Base-by-base conservation (phyloP, 768 basidiomycete species). In the Boletus barrowsii region DNA sequence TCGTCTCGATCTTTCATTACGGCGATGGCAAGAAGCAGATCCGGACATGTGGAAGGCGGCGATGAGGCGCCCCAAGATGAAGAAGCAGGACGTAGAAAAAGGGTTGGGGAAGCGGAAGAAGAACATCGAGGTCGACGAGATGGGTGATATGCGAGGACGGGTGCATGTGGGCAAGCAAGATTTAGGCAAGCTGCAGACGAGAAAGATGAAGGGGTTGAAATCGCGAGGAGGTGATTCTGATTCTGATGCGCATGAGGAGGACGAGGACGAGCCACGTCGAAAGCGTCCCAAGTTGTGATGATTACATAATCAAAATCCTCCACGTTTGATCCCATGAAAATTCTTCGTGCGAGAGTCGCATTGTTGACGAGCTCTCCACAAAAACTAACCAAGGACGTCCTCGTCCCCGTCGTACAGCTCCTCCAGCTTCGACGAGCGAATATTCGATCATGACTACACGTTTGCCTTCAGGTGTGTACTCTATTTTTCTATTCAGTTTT, bases 121-220 rank as follows among this genome's bases (percentile, higher is more conserved):
- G 83, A 99, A 99, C 68, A 68, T 93, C 72, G 93, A 93, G 76
- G 90, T 93, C 63, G 96, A 99, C 76, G 93, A 91, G 72, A 97
- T 98, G 96, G 97, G 97, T 53, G 92, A 99, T 68, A 71, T 94
- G 72, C 82, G 96, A 63, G 97, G 95, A 42, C 79, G 84, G 54
- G 83, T 99, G 29, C 95, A 98, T 71, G 72, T 98, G 52, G 90
- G 76, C 54, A 91, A 84, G 70, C 96, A 99, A 76, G 92, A 98
- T 73, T 69, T 99, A 63, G 73, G 71, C 60, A 89, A 81, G 75
- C 64, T 98, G 72, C 93, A 97, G 79, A 86, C 86, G 54, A 81
- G 93, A 67, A 97, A 97, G 79, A 96, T 98, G 92, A 98, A 97
- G 76, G 96, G 92, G 10, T 71, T 99, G 58, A 90, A 86, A 67